These are phyloP conservation scores for Pyrrhoderma noxium DNA, from an alignment of 1,284 basidiomycete genomes.

Conservation along the genomic window DNA sequence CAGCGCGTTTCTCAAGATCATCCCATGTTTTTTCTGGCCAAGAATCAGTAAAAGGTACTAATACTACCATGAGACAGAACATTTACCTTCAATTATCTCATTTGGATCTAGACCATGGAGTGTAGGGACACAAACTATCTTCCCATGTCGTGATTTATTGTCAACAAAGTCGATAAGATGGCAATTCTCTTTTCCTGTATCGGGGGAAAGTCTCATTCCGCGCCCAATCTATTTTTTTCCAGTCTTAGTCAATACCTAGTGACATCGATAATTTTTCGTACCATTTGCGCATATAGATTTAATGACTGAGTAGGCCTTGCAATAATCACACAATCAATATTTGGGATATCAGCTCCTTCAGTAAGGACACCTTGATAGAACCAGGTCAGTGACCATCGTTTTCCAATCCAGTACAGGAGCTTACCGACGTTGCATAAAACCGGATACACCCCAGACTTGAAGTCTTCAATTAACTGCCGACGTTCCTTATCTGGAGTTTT, in stretches of 20 bases:
- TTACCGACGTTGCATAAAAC: constrained; percentile 89
- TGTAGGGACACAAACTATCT: constrained; percentile 77
- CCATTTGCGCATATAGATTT: constrained; percentile 93
- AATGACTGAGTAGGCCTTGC: constrained; percentile 83
- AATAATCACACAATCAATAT: constrained; percentile 87
- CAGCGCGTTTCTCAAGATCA: constrained; percentile 24
- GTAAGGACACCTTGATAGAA: constrained; percentile 69
- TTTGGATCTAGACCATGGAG: constrained; percentile 82
- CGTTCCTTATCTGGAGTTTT: constrained; percentile 65
- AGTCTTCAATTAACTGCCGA: constrained; percentile 57
- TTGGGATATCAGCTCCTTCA: constrained; percentile 87
- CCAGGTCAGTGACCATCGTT: not conserved
- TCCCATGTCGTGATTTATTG: constrained; percentile 58
- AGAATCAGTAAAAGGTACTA: no score
- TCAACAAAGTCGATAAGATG: constrained; percentile 91
- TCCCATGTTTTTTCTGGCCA: constrained; percentile 33
- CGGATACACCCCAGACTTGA: constrained; percentile 70
- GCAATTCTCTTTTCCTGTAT: constrained; percentile 81
- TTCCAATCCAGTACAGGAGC: constrained; percentile 19
- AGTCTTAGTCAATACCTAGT: constrained; percentile 1
- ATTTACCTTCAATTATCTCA: constrained; percentile 60
- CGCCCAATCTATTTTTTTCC: constrained; percentile 66
- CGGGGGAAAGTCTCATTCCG: constrained; percentile 81
- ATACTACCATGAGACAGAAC: no score
- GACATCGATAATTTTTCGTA: constrained; percentile 27